Evolutionary conservation across 1,284 basidiomycete species (phyloP), one percentile per base, ranked within the genome.

Genomic region (Malassezia pachydermatis): DNA sequence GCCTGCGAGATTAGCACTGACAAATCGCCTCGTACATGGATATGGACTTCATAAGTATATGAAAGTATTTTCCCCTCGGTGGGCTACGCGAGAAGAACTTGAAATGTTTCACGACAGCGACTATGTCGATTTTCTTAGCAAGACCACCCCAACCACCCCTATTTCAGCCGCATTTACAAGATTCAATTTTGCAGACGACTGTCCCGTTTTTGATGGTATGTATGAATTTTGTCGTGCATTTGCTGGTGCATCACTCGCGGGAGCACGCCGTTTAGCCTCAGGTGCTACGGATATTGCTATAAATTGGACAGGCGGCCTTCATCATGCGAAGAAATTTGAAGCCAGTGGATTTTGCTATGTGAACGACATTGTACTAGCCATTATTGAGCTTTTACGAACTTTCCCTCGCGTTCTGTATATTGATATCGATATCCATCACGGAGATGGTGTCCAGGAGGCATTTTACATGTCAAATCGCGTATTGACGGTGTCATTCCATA

Each of bases 381-480:
- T 71, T 32, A 51, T 67, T 34, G 65, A 71, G 45, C 54, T 71
- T 10, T 55, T 71, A 20, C 49, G 64, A 27, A 56, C 43, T 6
- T 57, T 48, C 66, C 81, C 86, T 0, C 84, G 94, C 41, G 90
- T 98, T 2, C 76, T 98, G 20, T 98, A 98, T 73, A 86, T 98
- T 70, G 92, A 98, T 73, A 92, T 96, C 47, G 92, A 98, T 73
- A 88, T 89, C 45, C 92, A 96, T 71, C 92, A 98, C 66, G 92
- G 92, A 7, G 94, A 98, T 67, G 94, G 92, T n/a, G 92, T 98
- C 20, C 92, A 98, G 66, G 92, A 98, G 71, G 94, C 94, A 0
- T 99, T 99, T 73, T 99, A 95, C 74, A 84, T 90, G 62, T 87
- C 88, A 29, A 92, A 98, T 65, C 83, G 94, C 19, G 92, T 99